These are phyloP conservation scores for Rhodotorula toruloides DNA, from an alignment of 768 basidiomycete genomes.

Conservation along the genomic window DNA sequence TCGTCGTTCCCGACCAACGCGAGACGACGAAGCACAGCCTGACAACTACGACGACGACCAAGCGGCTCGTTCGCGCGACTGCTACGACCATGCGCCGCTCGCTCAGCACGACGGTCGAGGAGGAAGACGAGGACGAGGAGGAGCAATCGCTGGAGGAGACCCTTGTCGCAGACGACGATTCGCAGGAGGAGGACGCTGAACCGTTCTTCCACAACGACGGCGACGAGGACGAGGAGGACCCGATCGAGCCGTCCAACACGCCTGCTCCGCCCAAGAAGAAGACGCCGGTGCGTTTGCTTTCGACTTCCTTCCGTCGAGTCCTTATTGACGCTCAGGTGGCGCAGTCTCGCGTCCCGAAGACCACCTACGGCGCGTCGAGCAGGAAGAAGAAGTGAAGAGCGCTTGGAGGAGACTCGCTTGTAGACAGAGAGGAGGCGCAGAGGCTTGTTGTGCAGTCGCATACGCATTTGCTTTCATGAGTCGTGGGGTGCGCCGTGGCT, in stretches of 20 bases:
- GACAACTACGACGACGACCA: background rate
- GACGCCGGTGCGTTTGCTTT: background rate
- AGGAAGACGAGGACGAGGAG: background rate
- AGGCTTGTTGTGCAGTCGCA: too few relatives aligned
- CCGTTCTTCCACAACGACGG: background rate
- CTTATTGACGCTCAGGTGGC: too few relatives aligned
- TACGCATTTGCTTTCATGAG: too few relatives aligned
- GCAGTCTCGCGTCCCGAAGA: background rate
- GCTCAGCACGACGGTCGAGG: background rate
- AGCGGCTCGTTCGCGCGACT: background rate
- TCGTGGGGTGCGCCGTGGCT: too few relatives aligned
- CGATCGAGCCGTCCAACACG: background rate
- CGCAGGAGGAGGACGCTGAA: background rate
- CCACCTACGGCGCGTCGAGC: background rate
- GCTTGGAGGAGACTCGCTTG: too few relatives aligned
- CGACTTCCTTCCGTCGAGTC: background rate
- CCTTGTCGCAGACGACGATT: too few relatives aligned
- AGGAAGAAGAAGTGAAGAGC: slow-evolving; percentile 1
- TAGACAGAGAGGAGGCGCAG: too few relatives aligned
- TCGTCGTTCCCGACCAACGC: background rate
- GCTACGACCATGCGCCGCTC: background rate
- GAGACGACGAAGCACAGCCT: background rate
- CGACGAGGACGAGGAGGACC: background rate
- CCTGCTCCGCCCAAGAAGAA: background rate
- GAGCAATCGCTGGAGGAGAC: too few relatives aligned